Evolutionary conservation across 495 filamentous ascomycete species (phyloP), one percentile per base, ranked within the genome.

Genomic region (Annulohypoxylon moriforme): DNA sequence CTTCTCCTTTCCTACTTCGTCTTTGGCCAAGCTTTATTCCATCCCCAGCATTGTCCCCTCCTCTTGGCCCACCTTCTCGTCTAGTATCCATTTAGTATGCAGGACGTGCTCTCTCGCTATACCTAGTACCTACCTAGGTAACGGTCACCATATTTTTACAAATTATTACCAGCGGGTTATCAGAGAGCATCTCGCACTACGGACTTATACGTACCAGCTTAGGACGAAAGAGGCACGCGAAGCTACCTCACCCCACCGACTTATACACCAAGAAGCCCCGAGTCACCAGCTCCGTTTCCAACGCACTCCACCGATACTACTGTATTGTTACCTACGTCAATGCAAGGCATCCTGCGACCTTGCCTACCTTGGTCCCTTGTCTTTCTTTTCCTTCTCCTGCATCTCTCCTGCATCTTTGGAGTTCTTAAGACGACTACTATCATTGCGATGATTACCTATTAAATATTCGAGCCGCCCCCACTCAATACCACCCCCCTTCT

Each of bases 161-260:
- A 47, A 50, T 55, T 63, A 53, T 38, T 61, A 49, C 59, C 60
- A 52, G 49, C 42, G 59, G 31, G 47, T 22, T 22, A 55, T 53
- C 13, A 56, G 34, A 65, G 34, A 44, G 33, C 53, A 20, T 56
- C 14, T 44, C 46, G 56, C 44, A 61, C 61, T 60, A 70, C 29
- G 16, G 16, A 44, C 40, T 25, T 18, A 49, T 49, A 49, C 40
- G 47, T 52, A 40, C 57, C 29, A 71, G 14, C 16, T 20, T 61
- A 70, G 60, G 55, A 68, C 60, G 50, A 68, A 68, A 60, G 24
- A 24, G 46, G 52, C 24, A 50, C 8, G 11, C 60, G 40, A 72
- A 64, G 69, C 38, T 55, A 72, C 69, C 29, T 72, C 64, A 64
- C 69, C 16, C 69, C 69, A 72, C 69, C 18, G 60, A 50, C 38